Evolutionary conservation across 2,329 filamentous ascomycete species (phyloP), one percentile per base, ranked within the genome.

Genomic region (Botrytis pseudocinerea): DNA sequence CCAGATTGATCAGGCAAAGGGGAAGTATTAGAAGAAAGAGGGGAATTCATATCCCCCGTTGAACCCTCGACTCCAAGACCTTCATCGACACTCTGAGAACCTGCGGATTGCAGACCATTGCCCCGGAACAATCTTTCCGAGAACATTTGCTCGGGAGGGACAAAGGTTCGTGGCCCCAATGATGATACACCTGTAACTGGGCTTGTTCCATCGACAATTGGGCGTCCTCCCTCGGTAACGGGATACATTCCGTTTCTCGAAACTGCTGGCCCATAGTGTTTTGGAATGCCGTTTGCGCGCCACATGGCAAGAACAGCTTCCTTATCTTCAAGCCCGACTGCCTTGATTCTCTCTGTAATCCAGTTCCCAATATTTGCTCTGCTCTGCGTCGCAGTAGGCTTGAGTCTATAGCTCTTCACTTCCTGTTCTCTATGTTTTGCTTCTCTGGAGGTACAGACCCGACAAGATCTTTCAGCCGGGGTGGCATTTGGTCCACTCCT

Each of bases 391-490:
- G 66, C 59, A 12, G 40, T 51, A 9, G 20, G 35, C 6, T n/a
- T 22, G 8, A 25, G 28, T n/a, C 35, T 60, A 3, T 46, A 28
- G 2, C 6, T 18, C 7, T 12, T 22, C 3, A 38, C 18, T 46
- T 70, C 66, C 38, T 16, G 12, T 18, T 70, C 70, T 35, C 59
- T 46, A 2, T n/a, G 44, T 0, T 14, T 28, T 2, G 48, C 63
- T 25, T 72, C 64, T 20, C 63, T 42, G 3, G 57, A 61, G 25
- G 62, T 61, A 40, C 76, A 77, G 16, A 75, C 72, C 12, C 57
- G 35, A 44, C 77, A 80, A 10, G 38, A 74, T 54, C 18, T 62
- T 69, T 80, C 78, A 7, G 70, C 76, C 7, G 48, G 48, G 16
- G 75, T 73, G 9, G 76, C 77, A n/a, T 73, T 42, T 4, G 42